A percentile compares a stretch with the other conserved stretches of the same genome.
Conservation (phyloP, 2,329 filamentous ascomycete genomes). For the Phaeosphaeriaceae sp. region DNA sequence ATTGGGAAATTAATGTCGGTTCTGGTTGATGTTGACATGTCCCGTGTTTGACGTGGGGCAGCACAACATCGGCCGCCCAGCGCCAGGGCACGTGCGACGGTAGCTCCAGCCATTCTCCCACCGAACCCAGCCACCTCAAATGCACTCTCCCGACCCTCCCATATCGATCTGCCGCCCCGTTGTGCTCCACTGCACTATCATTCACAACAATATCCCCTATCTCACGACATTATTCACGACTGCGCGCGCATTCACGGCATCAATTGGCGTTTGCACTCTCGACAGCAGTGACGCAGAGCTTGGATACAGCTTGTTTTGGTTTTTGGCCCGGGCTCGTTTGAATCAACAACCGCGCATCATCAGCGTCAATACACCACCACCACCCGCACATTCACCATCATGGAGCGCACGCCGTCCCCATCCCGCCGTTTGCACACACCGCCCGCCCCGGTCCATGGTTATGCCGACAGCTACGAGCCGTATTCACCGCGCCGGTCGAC, state of each 20-base stretch:
- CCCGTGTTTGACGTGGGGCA: slow-evolving; percentile 26
- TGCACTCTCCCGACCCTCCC: slow-evolving; percentile 17
- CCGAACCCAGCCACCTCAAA: slow-evolving; percentile 30
- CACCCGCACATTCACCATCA: slow-evolving; percentile 18
- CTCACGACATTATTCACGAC: slow-evolving; percentile 9
- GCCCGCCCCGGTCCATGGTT: slow-evolving; percentile 70
- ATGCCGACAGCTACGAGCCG: slow-evolving; percentile 71
- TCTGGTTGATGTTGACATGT: slow-evolving; percentile 6
- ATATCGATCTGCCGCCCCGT: slow-evolving; percentile 20
- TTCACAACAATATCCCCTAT: slow-evolving; percentile 22
- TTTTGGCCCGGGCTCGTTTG: slow-evolving; percentile 18
- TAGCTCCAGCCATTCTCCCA: slow-evolving; percentile 14
- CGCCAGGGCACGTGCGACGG: neutral
- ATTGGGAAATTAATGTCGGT: neutral
- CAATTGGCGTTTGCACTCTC: slow-evolving; percentile 8
- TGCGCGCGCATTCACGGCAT: slow-evolving; percentile 10
- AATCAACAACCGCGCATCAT: slow-evolving; percentile 18
- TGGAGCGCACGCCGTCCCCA: slow-evolving; percentile 67
- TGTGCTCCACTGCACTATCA: slow-evolving; percentile 21
- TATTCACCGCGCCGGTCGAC: slow-evolving; percentile 72
- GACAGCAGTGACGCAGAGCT: slow-evolving; percentile 16
- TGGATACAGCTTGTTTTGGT: slow-evolving; percentile 33
- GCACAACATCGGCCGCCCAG: neutral
- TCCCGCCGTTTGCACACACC: slow-evolving; percentile 68
- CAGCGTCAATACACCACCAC: slow-evolving; percentile 1